Evolutionary conservation across 2,329 filamentous ascomycete species (phyloP).

Genomic region (Paecilomyces sp.): DNA sequence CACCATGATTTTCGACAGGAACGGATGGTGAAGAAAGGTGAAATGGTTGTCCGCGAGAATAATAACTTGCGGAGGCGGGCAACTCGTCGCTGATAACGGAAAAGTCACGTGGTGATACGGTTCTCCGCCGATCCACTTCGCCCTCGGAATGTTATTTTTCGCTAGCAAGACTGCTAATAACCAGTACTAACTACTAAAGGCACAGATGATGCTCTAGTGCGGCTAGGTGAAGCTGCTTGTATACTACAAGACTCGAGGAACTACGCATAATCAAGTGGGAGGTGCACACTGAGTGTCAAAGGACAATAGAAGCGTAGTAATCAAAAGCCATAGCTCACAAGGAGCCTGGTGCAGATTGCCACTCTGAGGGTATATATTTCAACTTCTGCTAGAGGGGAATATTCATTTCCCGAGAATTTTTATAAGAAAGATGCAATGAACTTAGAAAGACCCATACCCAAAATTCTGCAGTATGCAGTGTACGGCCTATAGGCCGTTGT

Average conservation of each 20-base stretch:
- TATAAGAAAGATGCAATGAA: neutral
- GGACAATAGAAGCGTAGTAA: neutral
- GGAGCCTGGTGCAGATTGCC: neutral
- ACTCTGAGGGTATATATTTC: neutral
- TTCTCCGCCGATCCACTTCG: slow-evolving; percentile 4
- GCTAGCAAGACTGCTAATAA: neutral
- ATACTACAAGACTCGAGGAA: neutral
- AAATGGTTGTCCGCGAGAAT: neutral
- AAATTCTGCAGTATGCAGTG: neutral
- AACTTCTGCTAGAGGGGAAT: neutral
- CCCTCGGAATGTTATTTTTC: neutral
- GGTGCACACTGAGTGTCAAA: neutral
- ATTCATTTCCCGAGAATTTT: neutral
- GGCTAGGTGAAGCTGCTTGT: neutral
- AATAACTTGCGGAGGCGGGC: slow-evolving; percentile 9
- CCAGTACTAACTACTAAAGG: neutral
- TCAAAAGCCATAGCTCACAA: neutral
- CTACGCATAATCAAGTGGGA: neutral
- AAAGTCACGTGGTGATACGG: slow-evolving; percentile 33
- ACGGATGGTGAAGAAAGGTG: neutral
- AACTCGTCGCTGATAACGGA: slow-evolving; percentile 16
- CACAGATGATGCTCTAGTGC: neutral
- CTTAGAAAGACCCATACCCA: neutral
- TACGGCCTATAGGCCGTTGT: slow-evolving; percentile 23
- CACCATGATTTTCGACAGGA: neutral